Conservation (phyloP, 495 filamentous ascomycete species). For the Penicillium mononematosum region DNA sequence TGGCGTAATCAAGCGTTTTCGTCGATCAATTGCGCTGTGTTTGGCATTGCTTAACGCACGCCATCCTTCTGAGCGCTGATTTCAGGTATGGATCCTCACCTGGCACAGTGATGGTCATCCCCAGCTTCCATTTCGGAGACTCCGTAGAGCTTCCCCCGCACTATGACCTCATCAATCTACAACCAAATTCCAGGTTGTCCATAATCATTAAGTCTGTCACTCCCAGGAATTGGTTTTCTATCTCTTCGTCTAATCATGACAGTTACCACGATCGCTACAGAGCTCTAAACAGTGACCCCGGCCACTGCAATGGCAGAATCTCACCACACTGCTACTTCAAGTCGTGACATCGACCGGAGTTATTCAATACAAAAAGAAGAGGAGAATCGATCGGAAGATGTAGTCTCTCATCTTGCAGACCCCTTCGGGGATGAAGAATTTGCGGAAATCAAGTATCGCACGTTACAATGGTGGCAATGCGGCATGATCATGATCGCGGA, state of each 20-base stretch:
- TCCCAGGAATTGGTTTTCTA: background rate
- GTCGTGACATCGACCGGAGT: background rate
- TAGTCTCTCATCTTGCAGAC: constrained; percentile 10
- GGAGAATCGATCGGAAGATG: background rate
- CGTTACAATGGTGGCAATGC: constrained; percentile 38
- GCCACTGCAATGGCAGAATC: background rate
- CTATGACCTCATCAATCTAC: constrained; percentile 2
- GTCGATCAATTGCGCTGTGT: too few species aligned
- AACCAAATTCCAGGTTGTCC: background rate
- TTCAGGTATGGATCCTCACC: too few species aligned
- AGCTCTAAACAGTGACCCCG: background rate
- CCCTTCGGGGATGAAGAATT: constrained; percentile 29
- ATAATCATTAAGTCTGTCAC: background rate
- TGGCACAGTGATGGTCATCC: too few species aligned
- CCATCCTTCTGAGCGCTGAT: too few species aligned
- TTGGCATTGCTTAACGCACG: too few species aligned
- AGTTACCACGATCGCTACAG: background rate
- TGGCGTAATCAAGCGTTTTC: too few species aligned
- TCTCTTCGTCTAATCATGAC: background rate
- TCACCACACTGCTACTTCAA: background rate
- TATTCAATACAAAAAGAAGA: background rate
- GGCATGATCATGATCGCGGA: constrained; percentile 59
- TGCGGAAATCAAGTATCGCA: constrained; percentile 34
- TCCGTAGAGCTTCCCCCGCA: constrained; percentile 1
- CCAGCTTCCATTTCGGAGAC: background rate